Evolutionary conservation across 179 eudicot genomes (phyloP), one percentile per base, ranked within the genome.

Genomic region (Kewa caespitosa): DNA sequence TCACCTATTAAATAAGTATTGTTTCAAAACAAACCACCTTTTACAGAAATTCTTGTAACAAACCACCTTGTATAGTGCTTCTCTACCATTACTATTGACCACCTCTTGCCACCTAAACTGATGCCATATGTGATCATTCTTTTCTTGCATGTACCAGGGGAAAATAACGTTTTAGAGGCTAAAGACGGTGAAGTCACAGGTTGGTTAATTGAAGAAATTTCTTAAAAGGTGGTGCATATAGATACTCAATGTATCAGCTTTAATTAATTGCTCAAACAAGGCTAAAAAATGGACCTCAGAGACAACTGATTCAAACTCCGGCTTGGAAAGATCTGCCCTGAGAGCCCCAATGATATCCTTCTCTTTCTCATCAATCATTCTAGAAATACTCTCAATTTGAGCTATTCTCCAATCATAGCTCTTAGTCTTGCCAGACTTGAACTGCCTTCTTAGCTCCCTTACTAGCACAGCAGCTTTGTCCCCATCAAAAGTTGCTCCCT

Each of bases 351-450:
- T 62, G 76, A 86, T 84, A 22, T 86, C 89, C 62, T 76, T 63
- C 59, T 86, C 89, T 38, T 63, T 72, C 27, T 86, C 85, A 62
- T 67, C 75, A 70, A 81, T 46, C 89, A 86, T 81, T 64, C 65
- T 80, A 3, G 74, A 76, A 10, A 86, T 76, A 66, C 81, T 41
- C 78, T 86, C 70, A 64, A 86, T 30, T n/a, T 86, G 89, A 67
- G 78, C 74, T 30, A 62, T 50, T 82, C 89, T 81, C 89, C 89
- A 86, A n/a, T 73, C 83, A 55, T 84, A 86, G 54, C 80, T 79
- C 80, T 60, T 86, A 10, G 86, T 86, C 78, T 69, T 81, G 31
- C 89, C 89, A 6, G 84, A 81, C 60, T 74, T 62, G 61, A 79
- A 86, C 54, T 76, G 76, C 61, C 50, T 66, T 62, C 84, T 74